Base-by-base conservation (phyloP, 2,329 filamentous ascomycete species). In the Penicillium sp. region DNA sequence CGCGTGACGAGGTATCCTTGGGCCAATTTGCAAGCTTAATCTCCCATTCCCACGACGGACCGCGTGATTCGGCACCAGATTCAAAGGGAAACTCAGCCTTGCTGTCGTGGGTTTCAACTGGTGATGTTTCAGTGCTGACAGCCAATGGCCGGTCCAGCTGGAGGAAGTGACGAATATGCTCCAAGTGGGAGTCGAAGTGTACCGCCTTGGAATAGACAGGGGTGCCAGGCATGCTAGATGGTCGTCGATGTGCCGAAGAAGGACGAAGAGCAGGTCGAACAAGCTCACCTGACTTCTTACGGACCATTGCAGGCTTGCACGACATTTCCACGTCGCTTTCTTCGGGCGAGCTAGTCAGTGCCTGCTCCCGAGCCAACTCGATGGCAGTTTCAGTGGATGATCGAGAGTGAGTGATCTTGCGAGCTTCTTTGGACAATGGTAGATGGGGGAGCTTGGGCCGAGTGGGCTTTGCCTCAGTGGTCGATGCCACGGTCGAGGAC, bases 241-340 rank as follows among this genome's bases (percentile, higher is more conserved):
- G 93, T 55, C 94, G 85, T 61, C 90, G 83, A 61, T 84, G 84
- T n/a, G 77, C 72, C 14, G 89, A 89, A 12, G 90, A 81, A 37
- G 88, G 86, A 48, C 94, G 87, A 49, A 99, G 83, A 19, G 94
- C 94, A 12, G 94, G 94, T 66, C 94, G 88, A 55, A 99, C 94
- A 35, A 99, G 82, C 76, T 99, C 94, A 33, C 94, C 94, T 37
- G 94, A 97, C 82, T 99, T 99, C 80, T 99, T 99, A 67, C 94
- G 87, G 11, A 99, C 87, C 86, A 97, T 95, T 51, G 87, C 86
- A n/a, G 92, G 91, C 76, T 94, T 95, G 66, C 78, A 80, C 57
- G 84, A 80, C 63, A 80, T 81, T 43, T 82, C 82, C 31, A 88
- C 86, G 58, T 89, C 74, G 53, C 75, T 75, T 17, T 77, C 75